phyloP scores from a whole-genome alignment of 805 yeast genomes.

The Suhomyces sp. region DNA sequence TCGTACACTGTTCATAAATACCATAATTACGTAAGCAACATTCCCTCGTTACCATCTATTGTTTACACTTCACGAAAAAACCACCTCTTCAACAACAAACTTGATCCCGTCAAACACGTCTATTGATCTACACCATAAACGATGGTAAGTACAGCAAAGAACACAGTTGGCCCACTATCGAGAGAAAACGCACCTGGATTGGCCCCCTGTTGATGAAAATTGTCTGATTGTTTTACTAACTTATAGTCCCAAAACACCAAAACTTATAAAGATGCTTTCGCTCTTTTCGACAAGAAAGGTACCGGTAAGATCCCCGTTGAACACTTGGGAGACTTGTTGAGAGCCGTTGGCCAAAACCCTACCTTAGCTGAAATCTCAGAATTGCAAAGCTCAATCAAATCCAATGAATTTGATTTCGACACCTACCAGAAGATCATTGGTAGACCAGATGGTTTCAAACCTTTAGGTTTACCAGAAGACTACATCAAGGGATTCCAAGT shows the following conservation, averaged over 20 bases:
- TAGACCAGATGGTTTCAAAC: constrained; percentile 86
- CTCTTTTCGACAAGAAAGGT: constrained; percentile 94
- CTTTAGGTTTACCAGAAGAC: constrained; percentile 85
- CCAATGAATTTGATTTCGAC: constrained; percentile 65
- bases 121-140: constrained; percentile 1
- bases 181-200: too few species aligned
- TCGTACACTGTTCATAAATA: too few species aligned
- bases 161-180: too few species aligned
- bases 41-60: too few species aligned
- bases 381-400: constrained; percentile 41
- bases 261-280: constrained; percentile 85
- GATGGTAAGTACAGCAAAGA: background rate
- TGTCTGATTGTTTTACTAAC: constrained; percentile 22
- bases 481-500: constrained; percentile 93
- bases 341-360: constrained; percentile 99
- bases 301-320: constrained; percentile 85
- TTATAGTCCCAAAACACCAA: constrained; percentile 44
- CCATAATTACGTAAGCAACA: too few species aligned
- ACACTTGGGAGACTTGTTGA: constrained; percentile 84
- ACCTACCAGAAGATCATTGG: constrained; percentile 73
- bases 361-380: constrained; percentile 81
- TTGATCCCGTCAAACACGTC: constrained; percentile 5
- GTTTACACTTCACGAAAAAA: constrained; percentile 4
- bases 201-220: too few species aligned
- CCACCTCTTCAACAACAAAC: constrained; percentile 1